These are phyloP conservation scores for Leccinum ochraceum DNA, from an alignment of 768 basidiomycete genomes.

Conservation along the genomic window DNA sequence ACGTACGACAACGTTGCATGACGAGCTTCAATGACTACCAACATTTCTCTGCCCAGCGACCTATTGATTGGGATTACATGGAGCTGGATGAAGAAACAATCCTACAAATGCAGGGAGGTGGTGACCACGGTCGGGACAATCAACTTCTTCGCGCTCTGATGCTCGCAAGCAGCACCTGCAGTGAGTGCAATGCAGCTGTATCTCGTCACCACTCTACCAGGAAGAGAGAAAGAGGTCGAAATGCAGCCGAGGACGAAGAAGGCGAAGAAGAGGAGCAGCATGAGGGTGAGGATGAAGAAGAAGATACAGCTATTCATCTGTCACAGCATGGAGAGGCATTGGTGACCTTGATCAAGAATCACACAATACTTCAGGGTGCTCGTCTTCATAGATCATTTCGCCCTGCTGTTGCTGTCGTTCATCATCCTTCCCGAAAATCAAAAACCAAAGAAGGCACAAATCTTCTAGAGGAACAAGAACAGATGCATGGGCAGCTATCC, in stretches of 20 bases:
- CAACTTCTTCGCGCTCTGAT: neutral
- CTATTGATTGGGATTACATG: neutral
- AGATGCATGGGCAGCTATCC: too few species aligned
- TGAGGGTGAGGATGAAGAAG: neutral
- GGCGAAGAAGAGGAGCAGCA: too few species aligned
- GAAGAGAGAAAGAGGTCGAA: too few species aligned
- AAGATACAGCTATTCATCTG: neutral
- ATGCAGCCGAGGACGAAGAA: neutral
- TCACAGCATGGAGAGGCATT: neutral
- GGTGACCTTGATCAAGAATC: neutral
- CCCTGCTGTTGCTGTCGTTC: neutral
- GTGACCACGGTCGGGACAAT: neutral
- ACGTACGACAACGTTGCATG: neutral
- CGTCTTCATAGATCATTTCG: too few species aligned
- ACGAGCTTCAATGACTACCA: neutral
- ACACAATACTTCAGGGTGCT: conserved; percentile 2
- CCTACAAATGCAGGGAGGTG: neutral
- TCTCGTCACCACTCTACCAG: neutral
- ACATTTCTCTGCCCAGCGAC: neutral
- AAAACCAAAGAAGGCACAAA: neutral
- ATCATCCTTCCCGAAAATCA: neutral
- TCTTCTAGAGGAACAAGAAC: too few species aligned
- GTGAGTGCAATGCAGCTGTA: neutral
- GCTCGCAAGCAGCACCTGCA: neutral
- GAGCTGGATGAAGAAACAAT: neutral